These are phyloP conservation scores for Colletotrichum somersetense DNA, from an alignment of 2,329 filamentous ascomycete species.

Conservation along the genomic window DNA sequence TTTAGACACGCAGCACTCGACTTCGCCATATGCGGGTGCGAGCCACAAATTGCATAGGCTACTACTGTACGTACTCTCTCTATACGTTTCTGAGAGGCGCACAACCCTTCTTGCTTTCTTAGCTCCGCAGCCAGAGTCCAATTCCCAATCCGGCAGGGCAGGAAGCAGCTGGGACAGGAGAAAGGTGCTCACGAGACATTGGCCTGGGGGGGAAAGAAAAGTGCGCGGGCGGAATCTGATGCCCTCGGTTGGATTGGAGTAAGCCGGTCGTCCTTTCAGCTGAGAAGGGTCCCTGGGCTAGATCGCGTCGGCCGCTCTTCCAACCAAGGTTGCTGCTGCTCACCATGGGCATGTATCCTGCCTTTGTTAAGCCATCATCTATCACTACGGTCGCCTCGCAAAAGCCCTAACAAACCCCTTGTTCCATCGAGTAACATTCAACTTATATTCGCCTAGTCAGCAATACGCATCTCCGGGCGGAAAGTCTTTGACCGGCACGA, in stretches of 20 bases:
- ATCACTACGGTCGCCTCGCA: constrained; percentile 10
- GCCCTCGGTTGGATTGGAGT: constrained; percentile 3
- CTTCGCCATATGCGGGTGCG: background rate
- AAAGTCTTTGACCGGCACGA: background rate
- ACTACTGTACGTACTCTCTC: background rate
- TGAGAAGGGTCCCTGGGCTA: background rate
- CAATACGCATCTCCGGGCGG: background rate
- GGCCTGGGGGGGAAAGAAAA: background rate
- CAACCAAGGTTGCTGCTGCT: background rate
- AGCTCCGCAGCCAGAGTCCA: constrained; percentile 6
- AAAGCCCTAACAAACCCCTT: background rate
- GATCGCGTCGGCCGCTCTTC: constrained; percentile 12
- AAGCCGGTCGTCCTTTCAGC: constrained; percentile 18
- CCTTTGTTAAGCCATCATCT: constrained; percentile 14
- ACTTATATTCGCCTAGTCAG: background rate
- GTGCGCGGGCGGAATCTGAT: background rate
- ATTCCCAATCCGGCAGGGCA: constrained; percentile 9
- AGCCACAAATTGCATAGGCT: constrained; percentile 2
- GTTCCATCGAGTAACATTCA: too few species aligned
- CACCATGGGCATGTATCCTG: constrained; percentile 19
- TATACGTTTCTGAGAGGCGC: constrained; percentile 9
- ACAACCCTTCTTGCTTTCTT: background rate
- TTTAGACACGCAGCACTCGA: constrained; percentile 13
- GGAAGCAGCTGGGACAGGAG: background rate
- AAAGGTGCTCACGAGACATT: constrained; percentile 11